Conservation (phyloP, 495 filamentous ascomycete genomes). For the Penicillium goetzii region DNA sequence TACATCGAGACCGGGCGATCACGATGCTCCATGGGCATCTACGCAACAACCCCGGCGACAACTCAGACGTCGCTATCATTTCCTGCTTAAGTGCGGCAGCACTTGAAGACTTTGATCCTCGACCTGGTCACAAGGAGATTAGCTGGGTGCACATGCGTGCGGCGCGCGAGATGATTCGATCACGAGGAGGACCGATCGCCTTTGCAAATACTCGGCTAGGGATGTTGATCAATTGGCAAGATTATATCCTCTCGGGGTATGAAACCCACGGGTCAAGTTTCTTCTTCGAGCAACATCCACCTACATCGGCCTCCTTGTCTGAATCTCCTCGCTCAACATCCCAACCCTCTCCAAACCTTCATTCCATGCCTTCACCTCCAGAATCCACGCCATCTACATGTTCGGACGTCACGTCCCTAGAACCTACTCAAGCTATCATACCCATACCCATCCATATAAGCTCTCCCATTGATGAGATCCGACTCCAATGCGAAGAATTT, state of each 20-base stretch:
- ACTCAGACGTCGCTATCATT: slow-evolving; percentile 44
- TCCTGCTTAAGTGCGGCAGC: slow-evolving; percentile 46
- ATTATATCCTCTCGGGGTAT: slow-evolving; percentile 47
- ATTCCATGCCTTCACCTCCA: slow-evolving; percentile 31
- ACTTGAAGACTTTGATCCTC: slow-evolving; percentile 47
- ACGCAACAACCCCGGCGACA: slow-evolving; percentile 31
- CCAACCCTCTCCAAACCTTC: slow-evolving; percentile 10
- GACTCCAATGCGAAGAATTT: slow-evolving; percentile 43
- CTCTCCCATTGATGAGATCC: slow-evolving; percentile 36
- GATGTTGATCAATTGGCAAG: slow-evolving; percentile 50
- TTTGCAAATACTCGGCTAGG: slow-evolving; percentile 44
- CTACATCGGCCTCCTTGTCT: not conserved
- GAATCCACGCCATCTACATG: slow-evolving; percentile 27
- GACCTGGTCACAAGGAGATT: slow-evolving; percentile 41
- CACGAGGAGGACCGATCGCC: slow-evolving; percentile 41
- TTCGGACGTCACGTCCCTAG: slow-evolving; percentile 17
- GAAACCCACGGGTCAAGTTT: slow-evolving; percentile 40
- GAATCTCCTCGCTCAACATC: slow-evolving; percentile 2
- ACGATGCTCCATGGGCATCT: slow-evolving; percentile 41
- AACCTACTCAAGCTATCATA: slow-evolving; percentile 5
- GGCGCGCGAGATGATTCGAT: slow-evolving; percentile 44
- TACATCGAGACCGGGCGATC: slow-evolving; percentile 36
- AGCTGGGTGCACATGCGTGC: slow-evolving; percentile 47
- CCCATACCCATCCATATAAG: not conserved
- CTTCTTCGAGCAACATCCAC: slow-evolving; percentile 32